Evolutionary conservation across 768 basidiomycete species (phyloP), one percentile per base, ranked within the genome.

Genomic region (Sutorius australiensis): DNA sequence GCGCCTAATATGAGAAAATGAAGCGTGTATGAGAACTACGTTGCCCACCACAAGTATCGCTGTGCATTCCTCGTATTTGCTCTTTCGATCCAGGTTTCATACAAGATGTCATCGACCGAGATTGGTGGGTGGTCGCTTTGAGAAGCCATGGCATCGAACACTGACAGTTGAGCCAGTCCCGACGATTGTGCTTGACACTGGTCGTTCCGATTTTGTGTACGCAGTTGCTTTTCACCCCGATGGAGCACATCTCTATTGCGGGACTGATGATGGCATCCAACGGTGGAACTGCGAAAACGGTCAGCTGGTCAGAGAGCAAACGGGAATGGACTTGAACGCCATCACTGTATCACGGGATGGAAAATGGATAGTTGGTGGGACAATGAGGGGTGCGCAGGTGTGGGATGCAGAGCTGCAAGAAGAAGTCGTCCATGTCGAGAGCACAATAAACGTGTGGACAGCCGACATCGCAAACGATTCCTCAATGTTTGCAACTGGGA

Each of bases 371-470:
- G 21, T 40, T 6, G 21, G n/a, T n/a, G n/a, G n/a, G 14, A 41
- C 40, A 0, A 0, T 0, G 0, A 0, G 2, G 5, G 40, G 40
- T 6, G 40, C 40, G 16, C 14, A 9, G 3, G 21, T 41, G 4
- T 41, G 21, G 40, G 14, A 41, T 2, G 8, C 24, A 5, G 24
- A 41, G 5, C 8, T 27, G 8, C 21, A 27, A 5, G 14, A 16
- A 16, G 10, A 41, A 3, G 40, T 16, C 8, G 10, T n/a, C 16
- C 9, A 27, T 0, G 24, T 42, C 5, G 24, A 42, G 4, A 16
- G 24, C 0, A n/a, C 0, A 27, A 10, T 9, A 0, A 0, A 0
- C 4, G 40, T 41, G 14, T 1, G 1, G 2, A 24, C 24, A 3
- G 9, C 16, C 4, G 40, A 41, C 8, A 5, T 27, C 24, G 8